Conservation (phyloP, 1,139 yeast genomes). For the Debaryomyces fabryi region DNA sequence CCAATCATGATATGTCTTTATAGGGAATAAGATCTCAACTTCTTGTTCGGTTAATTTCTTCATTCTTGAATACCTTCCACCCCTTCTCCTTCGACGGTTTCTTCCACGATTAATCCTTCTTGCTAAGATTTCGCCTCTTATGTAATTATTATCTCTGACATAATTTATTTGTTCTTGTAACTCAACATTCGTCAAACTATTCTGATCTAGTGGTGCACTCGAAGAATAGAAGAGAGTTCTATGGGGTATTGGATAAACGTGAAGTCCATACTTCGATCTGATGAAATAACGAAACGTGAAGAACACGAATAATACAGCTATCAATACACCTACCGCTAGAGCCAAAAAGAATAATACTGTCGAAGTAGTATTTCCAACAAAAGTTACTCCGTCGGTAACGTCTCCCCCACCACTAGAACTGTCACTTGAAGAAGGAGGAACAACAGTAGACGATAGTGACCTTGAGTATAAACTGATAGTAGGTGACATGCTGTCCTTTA, state of each 20-base stretch:
- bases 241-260: slow-evolving; percentile 45
- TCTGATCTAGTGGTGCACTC: not conserved
- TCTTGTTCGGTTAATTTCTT: slow-evolving; percentile 60
- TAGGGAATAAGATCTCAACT: slow-evolving; percentile 68
- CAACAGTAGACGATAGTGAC: not conserved
- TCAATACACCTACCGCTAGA: slow-evolving; percentile 60
- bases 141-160: slow-evolving; percentile 30
- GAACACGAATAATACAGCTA: slow-evolving; percentile 56
- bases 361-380: slow-evolving; percentile 54
- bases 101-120: slow-evolving; percentile 18
- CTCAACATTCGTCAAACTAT: slow-evolving; percentile 26
- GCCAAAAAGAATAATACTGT: slow-evolving; percentile 66
- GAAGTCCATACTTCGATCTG: slow-evolving; percentile 57
- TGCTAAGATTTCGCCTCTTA: slow-evolving; percentile 35
- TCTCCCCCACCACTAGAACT: slow-evolving; percentile 2
- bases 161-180: slow-evolving; percentile 40
- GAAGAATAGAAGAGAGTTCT: slow-evolving; percentile 17
- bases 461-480: not conserved
- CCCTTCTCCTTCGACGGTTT: slow-evolving; percentile 37
- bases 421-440: not conserved
- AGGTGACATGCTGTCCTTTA: not conserved
- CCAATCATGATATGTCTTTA: slow-evolving; percentile 64
- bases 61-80: slow-evolving; percentile 48
- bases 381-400: slow-evolving; percentile 19
- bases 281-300: slow-evolving; percentile 63